Percentiles rank a stretch among this genome's conserved stretches.
Evolutionary conservation across 1,284 basidiomycete species (phyloP).

Genomic region (Ceratobasidium sp.): DNA sequence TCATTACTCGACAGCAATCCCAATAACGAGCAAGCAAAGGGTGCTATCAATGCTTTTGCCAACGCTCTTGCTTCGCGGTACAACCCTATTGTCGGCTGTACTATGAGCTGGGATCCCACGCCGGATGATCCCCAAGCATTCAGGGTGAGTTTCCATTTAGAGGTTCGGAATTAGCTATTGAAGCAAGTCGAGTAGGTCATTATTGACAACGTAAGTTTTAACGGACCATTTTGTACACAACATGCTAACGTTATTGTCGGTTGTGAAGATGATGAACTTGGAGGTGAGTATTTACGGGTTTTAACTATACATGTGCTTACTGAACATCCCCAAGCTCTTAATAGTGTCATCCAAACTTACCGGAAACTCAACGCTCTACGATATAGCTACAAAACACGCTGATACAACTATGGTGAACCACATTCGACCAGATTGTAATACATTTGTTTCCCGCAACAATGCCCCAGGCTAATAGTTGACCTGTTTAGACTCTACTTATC

Average conservation of each 20-base stretch:
- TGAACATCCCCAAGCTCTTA: slow-evolving; percentile 59
- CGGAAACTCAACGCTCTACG: slow-evolving; percentile 66
- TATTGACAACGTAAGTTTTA: slow-evolving; percentile 67
- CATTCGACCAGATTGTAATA: slow-evolving; percentile 70
- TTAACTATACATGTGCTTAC: not conserved
- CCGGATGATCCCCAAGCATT: slow-evolving; percentile 67
- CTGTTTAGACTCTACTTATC: slow-evolving; percentile 69
- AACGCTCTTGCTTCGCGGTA: slow-evolving; percentile 60
- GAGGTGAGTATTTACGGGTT: slow-evolving; percentile 59
- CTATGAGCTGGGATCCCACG: slow-evolving; percentile 67
- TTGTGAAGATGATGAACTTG: slow-evolving; percentile 73
- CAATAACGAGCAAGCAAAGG: slow-evolving; percentile 58
- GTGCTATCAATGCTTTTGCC: slow-evolving; percentile 60
- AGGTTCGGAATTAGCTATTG: not conserved
- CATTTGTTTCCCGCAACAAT: not conserved
- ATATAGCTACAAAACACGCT: slow-evolving; percentile 74
- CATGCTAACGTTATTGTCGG: not conserved
- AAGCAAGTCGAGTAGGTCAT: slow-evolving; percentile 64
- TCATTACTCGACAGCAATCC: slow-evolving; percentile 55
- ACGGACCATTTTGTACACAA: not conserved
- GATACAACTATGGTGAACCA: slow-evolving; percentile 76
- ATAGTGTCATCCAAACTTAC: slow-evolving; percentile 69
- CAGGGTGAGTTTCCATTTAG: slow-evolving; percentile 56
- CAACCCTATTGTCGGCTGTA: slow-evolving; percentile 63
- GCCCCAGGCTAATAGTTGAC: not conserved